phyloP scores from a whole-genome alignment of 768 basidiomycete species.

The Phaeotremella skinneri region DNA sequence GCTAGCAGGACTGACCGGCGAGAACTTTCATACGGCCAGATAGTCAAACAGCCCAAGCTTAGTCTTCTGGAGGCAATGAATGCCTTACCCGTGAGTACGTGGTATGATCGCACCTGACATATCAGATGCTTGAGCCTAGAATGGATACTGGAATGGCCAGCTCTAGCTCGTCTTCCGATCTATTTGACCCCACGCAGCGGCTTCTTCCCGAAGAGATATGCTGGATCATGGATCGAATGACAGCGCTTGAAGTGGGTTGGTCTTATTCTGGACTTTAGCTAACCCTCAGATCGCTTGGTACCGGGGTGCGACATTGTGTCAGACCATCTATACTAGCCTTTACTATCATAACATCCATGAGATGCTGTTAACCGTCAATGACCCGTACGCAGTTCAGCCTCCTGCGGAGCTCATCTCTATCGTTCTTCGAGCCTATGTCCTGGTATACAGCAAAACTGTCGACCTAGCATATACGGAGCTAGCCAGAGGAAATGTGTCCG shows the following conservation, averaged over 20 bases:
- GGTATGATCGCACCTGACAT: slow-evolving; percentile 14
- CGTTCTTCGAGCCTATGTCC: slow-evolving; percentile 66
- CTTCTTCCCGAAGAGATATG: slow-evolving; percentile 77
- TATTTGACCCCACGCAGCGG: slow-evolving; percentile 64
- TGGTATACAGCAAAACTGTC: slow-evolving; percentile 74
- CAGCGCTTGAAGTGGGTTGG: slow-evolving; percentile 67
- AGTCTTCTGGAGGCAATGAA: slow-evolving; percentile 88
- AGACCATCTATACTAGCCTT: slow-evolving; percentile 76
- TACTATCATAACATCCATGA: slow-evolving; percentile 66
- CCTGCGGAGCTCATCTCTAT: slow-evolving; percentile 61
- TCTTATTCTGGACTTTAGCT: background rate
- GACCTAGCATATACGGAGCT: slow-evolving; percentile 80
- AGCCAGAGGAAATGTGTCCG: slow-evolving; percentile 68
- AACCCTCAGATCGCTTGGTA: slow-evolving; percentile 78
- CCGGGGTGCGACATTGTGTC: slow-evolving; percentile 74
- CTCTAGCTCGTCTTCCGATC: background rate
- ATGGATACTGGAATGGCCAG: slow-evolving; percentile 72
- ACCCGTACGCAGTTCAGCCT: slow-evolving; percentile 7
- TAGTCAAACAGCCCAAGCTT: slow-evolving; percentile 69
- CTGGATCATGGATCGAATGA: slow-evolving; percentile 77
- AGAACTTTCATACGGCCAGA: slow-evolving; percentile 65
- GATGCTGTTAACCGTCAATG: slow-evolving; percentile 48
- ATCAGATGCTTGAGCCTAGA: slow-evolving; percentile 84
- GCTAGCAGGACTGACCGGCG: slow-evolving; percentile 23
- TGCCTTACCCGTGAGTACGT: slow-evolving; percentile 69